A percentile compares a stretch with the other conserved stretches of the same genome.
These are phyloP conservation scores for Nakazawaea holstii DNA, from an alignment of 805 yeast genomes.

Conservation along the genomic window DNA sequence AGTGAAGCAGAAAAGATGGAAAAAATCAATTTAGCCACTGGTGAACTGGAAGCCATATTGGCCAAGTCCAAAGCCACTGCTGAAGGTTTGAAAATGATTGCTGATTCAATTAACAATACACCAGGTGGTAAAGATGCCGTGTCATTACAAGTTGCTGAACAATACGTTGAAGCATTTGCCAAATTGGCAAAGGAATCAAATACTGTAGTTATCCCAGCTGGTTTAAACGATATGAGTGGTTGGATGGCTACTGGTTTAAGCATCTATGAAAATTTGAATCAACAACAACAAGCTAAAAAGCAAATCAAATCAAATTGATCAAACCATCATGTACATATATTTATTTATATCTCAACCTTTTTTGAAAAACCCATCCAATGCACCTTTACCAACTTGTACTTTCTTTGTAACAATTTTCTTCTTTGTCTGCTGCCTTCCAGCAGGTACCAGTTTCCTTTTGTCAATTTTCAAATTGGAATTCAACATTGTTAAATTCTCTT, in stretches of 20 bases:
- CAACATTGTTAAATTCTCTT: conserved; percentile 26
- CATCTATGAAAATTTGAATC: conserved; percentile 52
- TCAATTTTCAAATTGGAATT: conserved; percentile 21
- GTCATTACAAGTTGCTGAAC: conserved; percentile 74
- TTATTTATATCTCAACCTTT: conserved; percentile 21
- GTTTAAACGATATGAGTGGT: conserved; percentile 66
- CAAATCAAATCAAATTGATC: background rate
- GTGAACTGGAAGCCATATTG: conserved; percentile 67
- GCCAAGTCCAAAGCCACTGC: conserved; percentile 71
- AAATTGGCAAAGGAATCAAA: conserved; percentile 79
- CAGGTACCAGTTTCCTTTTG: conserved; percentile 16
- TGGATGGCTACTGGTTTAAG: conserved; percentile 75
- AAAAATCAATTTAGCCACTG: conserved; percentile 62
- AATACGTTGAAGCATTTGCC: conserved; percentile 76
- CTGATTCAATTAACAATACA: conserved; percentile 60
- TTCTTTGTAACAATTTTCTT: conserved; percentile 28
- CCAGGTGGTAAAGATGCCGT: conserved; percentile 73
- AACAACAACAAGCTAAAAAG: conserved; percentile 8
- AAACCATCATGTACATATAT: background rate
- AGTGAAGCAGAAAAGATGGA: conserved; percentile 66
- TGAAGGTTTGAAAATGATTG: conserved; percentile 56
- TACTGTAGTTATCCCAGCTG: conserved; percentile 73
- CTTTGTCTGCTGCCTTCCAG: conserved; percentile 16
- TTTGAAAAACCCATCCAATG: conserved; percentile 63
- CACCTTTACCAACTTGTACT: conserved; percentile 58